phyloP scores from a whole-genome alignment of 306 rosid genomes.

The Sicyos edulis region DNA sequence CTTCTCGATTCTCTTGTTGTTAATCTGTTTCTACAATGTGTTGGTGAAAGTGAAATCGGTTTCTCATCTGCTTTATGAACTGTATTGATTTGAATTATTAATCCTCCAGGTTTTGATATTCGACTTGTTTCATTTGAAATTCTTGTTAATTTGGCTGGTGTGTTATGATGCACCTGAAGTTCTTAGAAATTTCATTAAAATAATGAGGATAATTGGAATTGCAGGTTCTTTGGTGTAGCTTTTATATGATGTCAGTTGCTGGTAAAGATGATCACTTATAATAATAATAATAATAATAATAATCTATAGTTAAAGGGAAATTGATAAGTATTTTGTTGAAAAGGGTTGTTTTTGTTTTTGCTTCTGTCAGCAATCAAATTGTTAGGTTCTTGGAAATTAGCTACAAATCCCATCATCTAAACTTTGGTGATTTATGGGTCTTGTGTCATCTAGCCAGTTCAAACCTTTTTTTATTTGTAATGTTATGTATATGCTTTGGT shows the following conservation, averaged over 20 bases:
- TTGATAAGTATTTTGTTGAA: background rate
- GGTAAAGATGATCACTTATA: background rate
- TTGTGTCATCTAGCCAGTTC: background rate
- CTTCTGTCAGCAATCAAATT: background rate
- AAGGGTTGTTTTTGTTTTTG: background rate
- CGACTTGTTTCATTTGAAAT: background rate
- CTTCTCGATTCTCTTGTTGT: background rate
- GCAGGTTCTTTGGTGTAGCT: background rate
- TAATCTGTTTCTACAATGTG: conserved; percentile 4
- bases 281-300: too few species aligned
- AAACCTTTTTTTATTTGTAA: background rate
- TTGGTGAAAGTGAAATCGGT: conserved; percentile 3
- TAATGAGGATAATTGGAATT: background rate
- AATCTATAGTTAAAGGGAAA: background rate
- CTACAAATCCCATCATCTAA: conserved; percentile 11
- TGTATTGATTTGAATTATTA: background rate
- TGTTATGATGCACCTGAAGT: background rate
- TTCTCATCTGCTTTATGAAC: background rate
- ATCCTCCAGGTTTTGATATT: background rate
- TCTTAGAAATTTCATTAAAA: background rate
- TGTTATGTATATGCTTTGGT: conserved; percentile 6
- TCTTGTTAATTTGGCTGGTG: conserved; percentile 1
- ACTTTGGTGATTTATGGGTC: conserved; percentile 1
- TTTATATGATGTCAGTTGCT: background rate
- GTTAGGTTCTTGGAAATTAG: conserved; percentile 11